A percentile compares a stretch with the other conserved stretches of the same genome.
Evolutionary conservation across 768 basidiomycete species (phyloP).

Genomic region (Cytidiella melzeri): DNA sequence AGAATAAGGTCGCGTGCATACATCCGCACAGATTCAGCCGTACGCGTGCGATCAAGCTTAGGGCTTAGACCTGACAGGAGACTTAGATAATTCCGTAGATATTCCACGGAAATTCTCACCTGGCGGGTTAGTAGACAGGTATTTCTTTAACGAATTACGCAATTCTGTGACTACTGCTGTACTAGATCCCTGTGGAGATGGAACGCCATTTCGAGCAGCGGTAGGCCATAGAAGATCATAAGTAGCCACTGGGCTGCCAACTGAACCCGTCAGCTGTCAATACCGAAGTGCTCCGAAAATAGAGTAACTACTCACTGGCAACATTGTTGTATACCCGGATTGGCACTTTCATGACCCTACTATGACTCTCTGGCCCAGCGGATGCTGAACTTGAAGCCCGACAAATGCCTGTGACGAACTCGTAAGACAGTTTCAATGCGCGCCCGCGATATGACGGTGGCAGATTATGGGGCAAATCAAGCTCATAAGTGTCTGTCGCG

Average conservation of each 20-base stretch:
- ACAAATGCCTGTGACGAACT: slow-evolving; percentile 85
- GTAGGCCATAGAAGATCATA: slow-evolving; percentile 88
- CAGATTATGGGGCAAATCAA: slow-evolving; percentile 68
- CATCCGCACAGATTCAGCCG: neutral
- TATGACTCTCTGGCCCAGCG: slow-evolving; percentile 44
- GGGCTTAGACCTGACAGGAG: slow-evolving; percentile 28
- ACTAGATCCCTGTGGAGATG: neutral
- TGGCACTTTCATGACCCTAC: slow-evolving; percentile 85
- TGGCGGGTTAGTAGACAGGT: slow-evolving; percentile 38
- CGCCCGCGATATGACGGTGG: slow-evolving; percentile 91
- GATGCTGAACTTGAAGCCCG: slow-evolving; percentile 35
- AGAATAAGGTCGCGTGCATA: neutral
- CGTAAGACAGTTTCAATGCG: slow-evolving; percentile 80
- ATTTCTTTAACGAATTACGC: neutral
- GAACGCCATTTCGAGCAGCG: slow-evolving; percentile 10
- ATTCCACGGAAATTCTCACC: too few relatives aligned
- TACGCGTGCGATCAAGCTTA: neutral
- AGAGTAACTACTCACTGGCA: slow-evolving; percentile 75
- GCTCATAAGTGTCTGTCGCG: slow-evolving; percentile 69
- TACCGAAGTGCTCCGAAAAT: slow-evolving; percentile 84
- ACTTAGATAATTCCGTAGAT: too few relatives aligned
- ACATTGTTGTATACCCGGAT: slow-evolving; percentile 89
- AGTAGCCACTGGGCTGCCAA: slow-evolving; percentile 47
- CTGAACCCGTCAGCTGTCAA: slow-evolving; percentile 54
- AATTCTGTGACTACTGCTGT: neutral